Conservation (phyloP, 208 protist genomes). For the Kentomonas sorsogonicus region DNA sequence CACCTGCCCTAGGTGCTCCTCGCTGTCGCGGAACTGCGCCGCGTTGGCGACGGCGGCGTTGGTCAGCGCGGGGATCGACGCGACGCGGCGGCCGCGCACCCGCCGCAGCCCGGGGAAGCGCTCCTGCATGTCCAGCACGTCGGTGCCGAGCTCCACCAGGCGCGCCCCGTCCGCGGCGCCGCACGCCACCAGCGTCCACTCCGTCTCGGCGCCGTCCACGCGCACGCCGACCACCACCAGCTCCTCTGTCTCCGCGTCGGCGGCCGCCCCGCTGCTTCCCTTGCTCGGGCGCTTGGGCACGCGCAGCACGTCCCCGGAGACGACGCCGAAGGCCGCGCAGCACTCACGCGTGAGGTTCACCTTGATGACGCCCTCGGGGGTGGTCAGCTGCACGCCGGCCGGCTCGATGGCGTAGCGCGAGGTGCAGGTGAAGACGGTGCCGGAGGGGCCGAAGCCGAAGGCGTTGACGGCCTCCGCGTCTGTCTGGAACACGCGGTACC, state of each 20-base stretch:
- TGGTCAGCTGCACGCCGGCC: constrained; percentile 23
- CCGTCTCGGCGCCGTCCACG: constrained; percentile 42
- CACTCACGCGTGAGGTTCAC: constrained; percentile 59
- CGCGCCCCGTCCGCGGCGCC: constrained; percentile 25
- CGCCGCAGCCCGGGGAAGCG: constrained; percentile 26
- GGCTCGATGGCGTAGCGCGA: constrained; percentile 33
- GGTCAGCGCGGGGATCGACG: constrained; percentile 27
- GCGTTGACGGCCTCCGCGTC: constrained; percentile 34
- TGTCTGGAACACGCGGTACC: constrained; percentile 75
- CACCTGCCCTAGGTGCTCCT: constrained; percentile 75
- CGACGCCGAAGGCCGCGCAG: constrained; percentile 57
- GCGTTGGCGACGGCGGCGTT: constrained; percentile 9
- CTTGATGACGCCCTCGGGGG: constrained; percentile 23
- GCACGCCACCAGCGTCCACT: constrained; percentile 53
- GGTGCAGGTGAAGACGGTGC: constrained; percentile 39
- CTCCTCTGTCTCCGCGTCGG: constrained; percentile 16
- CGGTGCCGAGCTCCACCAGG: constrained; percentile 58
- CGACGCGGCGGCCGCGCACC: constrained; percentile 22
- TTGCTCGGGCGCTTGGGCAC: constrained; percentile 15
- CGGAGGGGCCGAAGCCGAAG: constrained; percentile 47
- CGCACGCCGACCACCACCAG: constrained; percentile 70
- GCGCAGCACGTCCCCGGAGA: constrained; percentile 56
- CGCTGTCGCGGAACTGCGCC: constrained; percentile 35
- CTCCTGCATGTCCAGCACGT: constrained; percentile 51
- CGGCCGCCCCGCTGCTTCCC: constrained; percentile 4